Evolutionary conservation across 2,329 filamentous ascomycete genomes (phyloP), one percentile per base, ranked within the genome.

Genomic region (Scedosporium dehoogii): DNA sequence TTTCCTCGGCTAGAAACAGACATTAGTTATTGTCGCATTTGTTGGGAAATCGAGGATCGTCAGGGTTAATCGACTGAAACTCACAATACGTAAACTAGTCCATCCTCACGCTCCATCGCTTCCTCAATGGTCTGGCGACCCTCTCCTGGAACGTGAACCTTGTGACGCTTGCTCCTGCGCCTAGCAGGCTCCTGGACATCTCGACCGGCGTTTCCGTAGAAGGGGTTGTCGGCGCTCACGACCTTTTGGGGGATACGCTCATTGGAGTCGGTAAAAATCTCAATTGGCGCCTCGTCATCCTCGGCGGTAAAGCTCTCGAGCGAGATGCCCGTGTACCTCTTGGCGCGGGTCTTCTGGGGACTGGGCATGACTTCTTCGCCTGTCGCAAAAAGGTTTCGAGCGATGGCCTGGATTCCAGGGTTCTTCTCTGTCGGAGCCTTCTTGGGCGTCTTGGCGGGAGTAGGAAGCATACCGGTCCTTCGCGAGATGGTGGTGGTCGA

Each of bases 211-310:
- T 78, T 77, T 60, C 80, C 83, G 64, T 85, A 82, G 72, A 93
- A 94, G 1, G 90, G 90, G 70, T 93, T 94, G 27, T 87, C 85
- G 6, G 78, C 74, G 66, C 80, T 85, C n/a, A 75, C 71, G 68
- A 91, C 89, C 51, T 84, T 76, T 65, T 85, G 81, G 21, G 90
- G 90, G 51, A 92, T 74, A 62, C 87, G 86, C 67, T 96, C 92
- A 66, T 91, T 87, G 0, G 89, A 85, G 72, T 94, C 90, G 48
- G 88, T 92, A 70, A 86, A 93, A 69, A 93, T 90, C 66, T 83
- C 73, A 67, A 92, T 89, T n/a, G 79, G 72, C 51, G 80, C 77
- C 51, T 84, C 80, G 6, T 79, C 74, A n/a, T 82, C 80, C 59
- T 85, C 81, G 6, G 74, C 80, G 25, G 74, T 76, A 70, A 88